A percentile compares a stretch with the other conserved stretches of the same genome.
Conservation (phyloP, 2,329 filamentous ascomycete species). For the Curvularia hawaiiensis region DNA sequence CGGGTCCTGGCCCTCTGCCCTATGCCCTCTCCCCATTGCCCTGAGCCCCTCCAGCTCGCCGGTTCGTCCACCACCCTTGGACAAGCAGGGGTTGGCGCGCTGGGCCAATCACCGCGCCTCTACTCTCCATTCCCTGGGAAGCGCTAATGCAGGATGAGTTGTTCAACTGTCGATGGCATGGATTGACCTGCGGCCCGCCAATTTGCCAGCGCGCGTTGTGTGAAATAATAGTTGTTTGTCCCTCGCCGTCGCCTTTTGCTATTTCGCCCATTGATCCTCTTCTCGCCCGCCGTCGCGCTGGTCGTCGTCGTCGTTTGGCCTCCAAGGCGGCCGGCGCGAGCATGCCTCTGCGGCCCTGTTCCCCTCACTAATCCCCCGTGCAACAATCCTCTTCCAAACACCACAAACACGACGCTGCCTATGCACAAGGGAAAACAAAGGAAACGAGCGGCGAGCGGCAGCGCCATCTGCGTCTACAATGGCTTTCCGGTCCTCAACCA, state of each 20-base stretch:
- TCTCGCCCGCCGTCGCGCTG: neutral
- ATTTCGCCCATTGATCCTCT: constrained; percentile 14
- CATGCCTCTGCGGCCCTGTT: neutral
- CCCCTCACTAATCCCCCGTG: constrained; percentile 1
- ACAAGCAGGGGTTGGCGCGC: constrained; percentile 8
- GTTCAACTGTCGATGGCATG: constrained; percentile 41
- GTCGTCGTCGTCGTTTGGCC: neutral
- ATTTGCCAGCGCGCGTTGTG: constrained; percentile 26
- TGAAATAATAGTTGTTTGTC: constrained; percentile 34
- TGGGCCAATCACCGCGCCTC: constrained; percentile 30
- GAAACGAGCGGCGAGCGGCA: neutral
- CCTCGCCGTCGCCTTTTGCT: constrained; percentile 9
- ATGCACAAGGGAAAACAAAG: neutral
- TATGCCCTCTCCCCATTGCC: neutral
- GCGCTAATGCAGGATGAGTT: constrained; percentile 49
- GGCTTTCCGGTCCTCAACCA: constrained; percentile 1
- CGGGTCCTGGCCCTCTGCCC: neutral
- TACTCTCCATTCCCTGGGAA: constrained; percentile 31
- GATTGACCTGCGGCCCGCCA: constrained; percentile 31
- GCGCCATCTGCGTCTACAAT: constrained; percentile 5
- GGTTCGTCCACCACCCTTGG: constrained; percentile 12
- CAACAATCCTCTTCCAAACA: neutral
- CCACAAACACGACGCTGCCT: neutral
- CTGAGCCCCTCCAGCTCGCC: constrained; percentile 13
- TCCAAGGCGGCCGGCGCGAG: neutral